These are phyloP conservation scores for Rubus parviflorus DNA, from an alignment of 306 rosid species.

Conservation along the genomic window DNA sequence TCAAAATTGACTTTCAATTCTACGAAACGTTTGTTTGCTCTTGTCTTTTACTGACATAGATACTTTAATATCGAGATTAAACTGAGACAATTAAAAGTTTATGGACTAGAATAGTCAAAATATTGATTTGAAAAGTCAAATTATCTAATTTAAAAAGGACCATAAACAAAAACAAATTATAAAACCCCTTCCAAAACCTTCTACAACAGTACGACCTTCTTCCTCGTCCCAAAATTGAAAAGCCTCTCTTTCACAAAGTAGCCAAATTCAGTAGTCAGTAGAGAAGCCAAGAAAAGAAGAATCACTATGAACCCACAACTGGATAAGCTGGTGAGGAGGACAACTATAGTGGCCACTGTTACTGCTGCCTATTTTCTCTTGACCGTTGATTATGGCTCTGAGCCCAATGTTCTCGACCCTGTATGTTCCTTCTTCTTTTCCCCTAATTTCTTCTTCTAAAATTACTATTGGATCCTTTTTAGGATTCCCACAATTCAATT, in stretches of 20 bases:
- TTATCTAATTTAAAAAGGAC: not conserved
- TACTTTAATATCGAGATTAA: too few relatives aligned
- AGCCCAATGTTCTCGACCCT: constrained; percentile 84
- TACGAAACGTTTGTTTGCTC: too few relatives aligned
- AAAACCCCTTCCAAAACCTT: constrained; percentile 11
- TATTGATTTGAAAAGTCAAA: not conserved
- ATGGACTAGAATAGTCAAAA: not conserved
- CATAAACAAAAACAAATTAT: not conserved
- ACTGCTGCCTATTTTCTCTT: constrained; percentile 88
- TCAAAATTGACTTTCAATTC: too few relatives aligned
- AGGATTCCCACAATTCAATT: not conserved
- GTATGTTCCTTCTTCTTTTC: constrained; percentile 35
- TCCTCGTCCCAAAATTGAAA: not conserved
- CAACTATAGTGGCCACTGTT: constrained; percentile 68
- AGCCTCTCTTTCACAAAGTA: not conserved
- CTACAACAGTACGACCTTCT: not conserved
- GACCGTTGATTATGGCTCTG: constrained; percentile 82
- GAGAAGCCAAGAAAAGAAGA: not conserved
- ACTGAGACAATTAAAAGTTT: too few relatives aligned
- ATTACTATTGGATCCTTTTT: not conserved
- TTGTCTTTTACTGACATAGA: too few relatives aligned
- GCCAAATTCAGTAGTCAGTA: not conserved
- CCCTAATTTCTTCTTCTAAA: not conserved
- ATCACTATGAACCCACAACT: constrained; percentile 48
- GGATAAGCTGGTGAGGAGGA: constrained; percentile 67